Percentiles rank a stretch among this genome's conserved stretches.
Conservation (phyloP, 139 green algal genomes). For the Volvox africanus region DNA sequence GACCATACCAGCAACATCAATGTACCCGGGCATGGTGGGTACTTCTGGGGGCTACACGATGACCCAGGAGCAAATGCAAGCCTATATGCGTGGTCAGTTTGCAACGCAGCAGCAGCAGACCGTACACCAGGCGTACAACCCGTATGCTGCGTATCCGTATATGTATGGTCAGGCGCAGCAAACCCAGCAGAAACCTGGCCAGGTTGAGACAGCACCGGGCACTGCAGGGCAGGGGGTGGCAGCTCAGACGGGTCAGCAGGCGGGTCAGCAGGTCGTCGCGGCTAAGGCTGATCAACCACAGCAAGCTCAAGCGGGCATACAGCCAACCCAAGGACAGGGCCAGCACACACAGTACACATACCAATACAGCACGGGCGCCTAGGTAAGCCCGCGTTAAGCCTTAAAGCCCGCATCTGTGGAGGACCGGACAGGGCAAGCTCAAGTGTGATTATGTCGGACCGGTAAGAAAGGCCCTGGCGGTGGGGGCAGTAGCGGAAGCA, state of each 20-base stretch:
- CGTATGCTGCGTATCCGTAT: constrained; percentile 24
- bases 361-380: constrained; percentile 27
- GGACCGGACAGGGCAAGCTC: no score
- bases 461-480: no score
- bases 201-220: background rate
- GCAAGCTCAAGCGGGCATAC: background rate
- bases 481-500: no score
- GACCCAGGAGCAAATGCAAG: constrained; percentile 43
- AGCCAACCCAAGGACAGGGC: background rate
- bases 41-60: constrained; percentile 10
- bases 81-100: constrained; percentile 44
- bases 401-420: no score
- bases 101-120: constrained; percentile 9
- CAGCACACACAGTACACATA: constrained; percentile 11
- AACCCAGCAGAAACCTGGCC: constrained; percentile 20
- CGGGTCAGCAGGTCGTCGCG: background rate
- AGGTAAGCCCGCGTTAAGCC: background rate
- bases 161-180: constrained; percentile 43
- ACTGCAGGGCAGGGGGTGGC: background rate
- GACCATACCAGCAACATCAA: background rate
- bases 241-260: background rate
- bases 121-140: constrained; percentile 26
- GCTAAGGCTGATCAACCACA: background rate
- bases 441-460: no score
- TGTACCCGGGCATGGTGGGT: constrained; percentile 36